Evolutionary conservation across 176 grass and related monocot species (phyloP).

Genomic region (Aechmea fasciata): DNA sequence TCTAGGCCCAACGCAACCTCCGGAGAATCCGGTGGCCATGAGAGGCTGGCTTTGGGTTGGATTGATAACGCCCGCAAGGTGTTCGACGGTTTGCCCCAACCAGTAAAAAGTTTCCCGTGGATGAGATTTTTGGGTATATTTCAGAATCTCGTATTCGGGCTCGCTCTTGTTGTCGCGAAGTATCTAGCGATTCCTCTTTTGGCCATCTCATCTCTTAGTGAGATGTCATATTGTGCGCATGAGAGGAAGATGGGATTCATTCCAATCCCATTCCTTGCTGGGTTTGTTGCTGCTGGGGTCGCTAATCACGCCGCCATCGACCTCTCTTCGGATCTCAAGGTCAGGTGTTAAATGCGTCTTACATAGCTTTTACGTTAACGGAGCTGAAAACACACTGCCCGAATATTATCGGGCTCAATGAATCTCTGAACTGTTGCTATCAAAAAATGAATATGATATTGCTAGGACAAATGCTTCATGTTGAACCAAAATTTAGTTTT

Average conservation of each 20-base stretch:
- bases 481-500: neutral
- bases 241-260: constrained; percentile 26
- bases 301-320: neutral
- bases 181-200: constrained; percentile 15
- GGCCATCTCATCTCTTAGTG: constrained; percentile 21
- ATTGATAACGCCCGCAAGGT: neutral
- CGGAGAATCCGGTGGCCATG: neutral
- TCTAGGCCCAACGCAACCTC: neutral
- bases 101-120: constrained; percentile 25
- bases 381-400: too few species aligned
- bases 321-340: constrained; percentile 11
- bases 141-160: constrained; percentile 11
- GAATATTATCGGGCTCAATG: too few species aligned
- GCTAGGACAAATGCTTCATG: too few species aligned
- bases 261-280: constrained; percentile 7
- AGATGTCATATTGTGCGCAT: constrained; percentile 25
- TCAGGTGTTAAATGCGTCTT: neutral
- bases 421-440: too few species aligned
- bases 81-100: constrained; percentile 21
- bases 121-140: constrained; percentile 8
- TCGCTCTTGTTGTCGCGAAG: constrained; percentile 7
- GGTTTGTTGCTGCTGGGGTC: constrained; percentile 8
- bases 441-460: too few species aligned
- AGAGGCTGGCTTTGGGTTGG: neutral
- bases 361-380: too few species aligned